Evolutionary conservation across 2,329 filamentous ascomycete genomes (phyloP).

Genomic region (Stromatinia cepivora): DNA sequence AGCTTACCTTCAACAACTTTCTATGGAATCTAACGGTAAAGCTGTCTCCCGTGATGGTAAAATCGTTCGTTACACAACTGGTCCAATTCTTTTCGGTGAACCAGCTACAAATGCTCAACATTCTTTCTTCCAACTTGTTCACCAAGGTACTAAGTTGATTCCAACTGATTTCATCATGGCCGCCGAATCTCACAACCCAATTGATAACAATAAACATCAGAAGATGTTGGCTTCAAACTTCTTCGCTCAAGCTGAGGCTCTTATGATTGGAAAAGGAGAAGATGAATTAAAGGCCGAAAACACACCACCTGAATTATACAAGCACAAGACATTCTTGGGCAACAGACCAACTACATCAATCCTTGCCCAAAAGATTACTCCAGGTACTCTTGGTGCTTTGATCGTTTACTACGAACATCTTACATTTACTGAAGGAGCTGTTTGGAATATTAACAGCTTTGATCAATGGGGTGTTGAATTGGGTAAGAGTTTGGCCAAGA

Average conservation of each 20-base stretch:
- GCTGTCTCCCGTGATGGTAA: constrained; percentile 86
- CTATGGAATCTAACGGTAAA: constrained; percentile 99
- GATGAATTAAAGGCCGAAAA: constrained; percentile 78
- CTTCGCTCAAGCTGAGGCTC: constrained; percentile 82
- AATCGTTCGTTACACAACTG: constrained; percentile 95
- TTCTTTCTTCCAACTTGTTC: constrained; percentile 99
- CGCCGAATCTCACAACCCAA: constrained; percentile 94
- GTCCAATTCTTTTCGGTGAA: constrained; percentile 94
- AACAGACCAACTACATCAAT: constrained; percentile 97
- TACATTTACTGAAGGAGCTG: constrained; percentile 93
- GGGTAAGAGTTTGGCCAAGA: constrained; percentile 94
- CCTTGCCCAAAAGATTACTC: constrained; percentile 86
- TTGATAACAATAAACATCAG: constrained; percentile 90
- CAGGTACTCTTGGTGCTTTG: constrained; percentile 86
- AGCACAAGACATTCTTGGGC: constrained; percentile 99
- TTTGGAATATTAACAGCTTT: constrained; percentile 99
- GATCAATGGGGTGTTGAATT: constrained; percentile 99
- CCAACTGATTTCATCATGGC: constrained; percentile 97
- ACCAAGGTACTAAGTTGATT: constrained; percentile 99
- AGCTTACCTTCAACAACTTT: constrained; percentile 97
- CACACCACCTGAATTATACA: constrained; percentile 71
- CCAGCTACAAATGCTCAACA: constrained; percentile 99
- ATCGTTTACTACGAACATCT: constrained; percentile 99
- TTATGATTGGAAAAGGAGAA: constrained; percentile 87
- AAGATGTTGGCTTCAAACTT: constrained; percentile 94